Evolutionary conservation across 768 basidiomycete genomes (phyloP), one percentile per base, ranked within the genome.

Genomic region (Lentinula edodes): DNA sequence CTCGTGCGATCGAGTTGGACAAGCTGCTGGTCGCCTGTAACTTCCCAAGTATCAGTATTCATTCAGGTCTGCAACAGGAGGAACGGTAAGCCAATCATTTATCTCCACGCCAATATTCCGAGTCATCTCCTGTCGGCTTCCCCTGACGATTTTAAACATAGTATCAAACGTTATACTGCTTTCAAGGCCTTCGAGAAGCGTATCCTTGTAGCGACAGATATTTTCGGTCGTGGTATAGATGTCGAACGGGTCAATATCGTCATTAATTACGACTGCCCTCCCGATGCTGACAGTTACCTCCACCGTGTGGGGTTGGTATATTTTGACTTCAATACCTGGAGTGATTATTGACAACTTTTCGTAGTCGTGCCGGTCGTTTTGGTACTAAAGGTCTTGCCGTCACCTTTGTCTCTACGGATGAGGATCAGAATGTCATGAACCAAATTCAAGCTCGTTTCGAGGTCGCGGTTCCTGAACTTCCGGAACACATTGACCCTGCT

Each of bases 131-230:
- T 20, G n/a, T 2, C 13, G 51, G 13, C 23, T 52, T 6, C 52
- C 12, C 39, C 2, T 58, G 36, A 13, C 20, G 34, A 52, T 34
- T 54, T 38, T 28, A 34, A 36, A 36, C 58, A 18, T 66, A 96
- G 95, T 61, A 98, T 99, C 73, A 84, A 83, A 61, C 91, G 96
- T 15, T 99, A 98, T 78, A 91, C 92, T 32, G 93, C 95, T 41
- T 99, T 99, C 84, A 99, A 99, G 77, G 92, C 93, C 16, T 99
- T 99, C 67, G 97, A 99, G 80, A 99, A 98, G 78, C 94, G 97
- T 66, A 98, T 99, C 66, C 83, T 99, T 18, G 97, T 99, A 45
- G 96, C 95, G 18, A 99, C 97, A 18, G 97, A 99, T 73, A 98
- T 99, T 66, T 99, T 99, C 64, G 97, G 97, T 63, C 93, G 97